Evolutionary conservation across 257 asterid species (phyloP), one percentile per base, ranked within the genome.

Genomic region (Phtheirospermum japonicum): DNA sequence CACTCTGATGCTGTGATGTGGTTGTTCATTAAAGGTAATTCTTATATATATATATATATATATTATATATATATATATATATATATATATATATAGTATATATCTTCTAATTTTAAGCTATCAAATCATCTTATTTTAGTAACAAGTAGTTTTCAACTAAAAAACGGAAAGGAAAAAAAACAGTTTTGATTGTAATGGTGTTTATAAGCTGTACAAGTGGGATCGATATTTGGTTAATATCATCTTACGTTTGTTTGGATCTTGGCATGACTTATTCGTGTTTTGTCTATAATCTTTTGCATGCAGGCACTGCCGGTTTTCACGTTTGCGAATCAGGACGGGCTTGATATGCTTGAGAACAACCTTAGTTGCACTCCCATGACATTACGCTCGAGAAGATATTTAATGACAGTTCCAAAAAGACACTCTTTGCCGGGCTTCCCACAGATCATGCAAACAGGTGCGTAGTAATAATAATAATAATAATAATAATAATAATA

Each of bases 321-420:
- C 80, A 85, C 88, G 1, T 93, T 93, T 10, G 94, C 96, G 2
- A 93, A 93, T 52, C 96, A 93, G 76, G 95, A 88, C 0, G 99
- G 99, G 34, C 95, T 93, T 37, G 96, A 93, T 67, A 93, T 93
- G 99, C 97, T 93, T 0, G 99, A 89, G 82, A 92, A n/a, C 98
- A 13, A 88, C 97, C 57, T 68, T 86, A 68, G 82, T 86, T 18
- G 86, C 97, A 10, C 95, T 92, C n/a, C 19, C 97, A 86, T 64
- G 98, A 92, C 78, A 84, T 88, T 30, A 84, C 93, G 4, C 90
- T 89, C 4, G 95, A 92, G 56, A 89, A 92, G 72, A 81, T 89
- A 8, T 86, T 92, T 59, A 82, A 92, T 32, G 95, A 89, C 64
- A 78, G 77, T 16, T 97, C 96, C 43, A 78, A 79, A 63, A 89